Evolutionary conservation across 108 stramenopile species (phyloP), one percentile per base, ranked within the genome.

Genomic region (Cyclotella baltica): DNA sequence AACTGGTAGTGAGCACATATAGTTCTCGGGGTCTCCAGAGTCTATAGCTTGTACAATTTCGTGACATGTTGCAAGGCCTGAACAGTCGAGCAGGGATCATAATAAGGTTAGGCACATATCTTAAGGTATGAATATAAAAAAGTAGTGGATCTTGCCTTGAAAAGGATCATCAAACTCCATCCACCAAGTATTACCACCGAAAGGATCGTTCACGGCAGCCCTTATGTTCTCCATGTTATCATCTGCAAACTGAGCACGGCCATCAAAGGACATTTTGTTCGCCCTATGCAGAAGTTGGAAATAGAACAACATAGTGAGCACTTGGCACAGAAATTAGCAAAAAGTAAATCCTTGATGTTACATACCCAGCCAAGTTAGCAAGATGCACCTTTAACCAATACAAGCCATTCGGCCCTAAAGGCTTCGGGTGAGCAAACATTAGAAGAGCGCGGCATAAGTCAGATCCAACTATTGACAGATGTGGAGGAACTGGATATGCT

Each of bases 371-470:
- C 64, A 99, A 92, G 81, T 99, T 99, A 20, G 98, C 98, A 37
- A 99, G 83, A 72, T 99, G 98, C 5, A 99, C 96, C 77, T 99
- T 95, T 62, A 98, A 85, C 98, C 98, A 99, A 77, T 92, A 95
- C 6, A 98, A 82, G 0, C 99, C 99, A 33, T 85, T 71, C 50
- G 85, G 83, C 1, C 98, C 98, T 11, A 99, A 88, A 19, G 93
- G 97, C 72, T 96, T 96, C 4, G 88, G 83, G 27, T 95, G 86
- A 3, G 93, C 93, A 82, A 99, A 99, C 57, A 56, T 85, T 6
- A 99, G 87, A 76, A 99, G 77, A 20, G 96, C 98, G 23, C 98
- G 86, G 75, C 97, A 98, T 11, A 99, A 71, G 85, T 99, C 99
- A 0, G 96, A 94, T 10, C 98, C 98, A 38, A 99, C 87, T 85